Evolutionary conservation across 164 flowering plant species (phyloP), one percentile per base, ranked within the genome.

Genomic region (Vitis rupestris): DNA sequence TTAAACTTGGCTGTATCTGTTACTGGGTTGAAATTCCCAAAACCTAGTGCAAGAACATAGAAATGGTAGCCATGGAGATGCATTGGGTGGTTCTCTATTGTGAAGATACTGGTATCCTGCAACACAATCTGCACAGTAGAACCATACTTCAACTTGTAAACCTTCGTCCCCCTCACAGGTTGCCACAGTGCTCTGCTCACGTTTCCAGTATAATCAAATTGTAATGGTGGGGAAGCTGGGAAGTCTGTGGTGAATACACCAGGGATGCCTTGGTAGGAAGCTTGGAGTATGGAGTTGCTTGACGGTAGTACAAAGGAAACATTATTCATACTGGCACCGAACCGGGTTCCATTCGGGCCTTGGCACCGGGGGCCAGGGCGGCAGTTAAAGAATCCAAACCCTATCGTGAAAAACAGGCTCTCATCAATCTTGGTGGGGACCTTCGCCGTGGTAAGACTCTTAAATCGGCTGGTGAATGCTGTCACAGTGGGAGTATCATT

Each of bases 51-150:
- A 19, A 94, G 67, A 1, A 92, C 82, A 44, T 74, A 90, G 84
- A 94, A 90, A 53, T 86, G 81, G 73, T 88, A 85, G 3, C 98
- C 98, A 73, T 94, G 98, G 16, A 94, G 84, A 77, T 94, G 98
- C 80, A 92, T 87, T 0, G 98, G 98, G 65, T 94, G 98, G 62
- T 90, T 87, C 72, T 94, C 98, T 1, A 84, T 80, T 0, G 88
- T 70, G 58, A 87, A 76, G 12, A 94, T 90, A 27, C 78, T 85
- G 2, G 96, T 90, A 47, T 81, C 97, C 74, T 92, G 98, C n/a
- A 92, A 65, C 50, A 94, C 91, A 3, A 91, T 61, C 61, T 91
- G 94, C 29, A 94, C 93, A 0, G 8, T 73, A 10, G 92, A 72
- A 3, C 91, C 90, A 64, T 64, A 94, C 75, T 86, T 89, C 56